Evolutionary conservation across 2,329 filamentous ascomycete species (phyloP), one percentile per base, ranked within the genome.

Genomic region (Ophiocordyceps camponoti-floridani): DNA sequence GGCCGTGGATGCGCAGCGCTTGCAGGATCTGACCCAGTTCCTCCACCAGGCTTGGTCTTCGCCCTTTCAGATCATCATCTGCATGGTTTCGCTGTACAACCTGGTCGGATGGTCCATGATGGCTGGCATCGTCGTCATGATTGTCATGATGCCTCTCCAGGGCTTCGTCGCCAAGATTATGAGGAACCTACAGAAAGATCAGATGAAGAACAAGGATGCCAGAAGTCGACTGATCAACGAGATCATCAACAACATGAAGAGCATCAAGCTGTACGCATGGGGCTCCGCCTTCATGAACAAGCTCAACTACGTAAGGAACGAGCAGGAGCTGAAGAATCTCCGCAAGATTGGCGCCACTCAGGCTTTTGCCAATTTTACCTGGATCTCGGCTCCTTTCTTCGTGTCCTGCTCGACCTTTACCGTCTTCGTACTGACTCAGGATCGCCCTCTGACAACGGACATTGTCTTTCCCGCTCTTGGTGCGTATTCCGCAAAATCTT

Each of bases 241-340:
- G 62, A 98, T 98, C 52, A 70, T 98, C 57, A 95, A 93, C 70
- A 96, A 96, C 65, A 98, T 98, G 84, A 98, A 98, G 69, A 94
- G 87, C 58, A 91, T 98, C 68, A 98, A 98, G 67, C 75, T 98
- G 18, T 98, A 95, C 60, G 91, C 91, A 28, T 98, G 91, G 91
- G 89, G 88, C 30, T 82, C 81, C 28, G 89, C 91, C 13, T 98
- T 98, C 59, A 94, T 95, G 80, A 91, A 87, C 63, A 94, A 94
- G 64, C 77, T 98, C 47, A 96, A 91, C 64, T 84, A 84, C 60
- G 87, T 98, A 48, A 79, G 91, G 62, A 98, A 98, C 63, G 91
- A 98, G 56, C 77, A 86, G 54, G 91, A 98, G 63, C 69, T 98
- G 45, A 91, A 91, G 67, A 98, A 93, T 26, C 72, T 98, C 46